Evolutionary conservation across 768 basidiomycete species (phyloP).

Genomic region (Boletus fagicola): DNA sequence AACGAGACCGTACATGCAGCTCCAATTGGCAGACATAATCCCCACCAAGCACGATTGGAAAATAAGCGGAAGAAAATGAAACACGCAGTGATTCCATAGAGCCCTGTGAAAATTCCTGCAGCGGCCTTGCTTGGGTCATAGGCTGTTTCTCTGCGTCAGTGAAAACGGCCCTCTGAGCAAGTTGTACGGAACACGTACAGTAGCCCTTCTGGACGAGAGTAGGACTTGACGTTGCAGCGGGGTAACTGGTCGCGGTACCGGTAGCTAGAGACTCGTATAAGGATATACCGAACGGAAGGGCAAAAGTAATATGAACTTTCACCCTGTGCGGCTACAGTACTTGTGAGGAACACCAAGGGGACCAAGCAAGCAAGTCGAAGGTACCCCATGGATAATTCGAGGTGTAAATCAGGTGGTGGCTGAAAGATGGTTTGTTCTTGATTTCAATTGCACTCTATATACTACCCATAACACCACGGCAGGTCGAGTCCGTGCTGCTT

Average conservation of each 20-base stretch:
- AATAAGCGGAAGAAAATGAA: conserved; percentile 21
- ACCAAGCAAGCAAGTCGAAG: not conserved
- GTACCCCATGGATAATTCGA: not conserved
- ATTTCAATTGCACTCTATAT: not conserved
- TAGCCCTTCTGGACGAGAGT: conserved; percentile 8
- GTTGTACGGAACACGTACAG: not conserved
- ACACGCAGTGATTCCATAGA: conserved; percentile 18
- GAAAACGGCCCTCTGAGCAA: not conserved
- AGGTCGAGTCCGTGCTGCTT: not conserved
- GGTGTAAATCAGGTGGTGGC: not conserved
- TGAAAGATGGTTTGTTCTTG: not conserved
- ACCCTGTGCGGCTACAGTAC: conserved; percentile 9
- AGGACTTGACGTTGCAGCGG: conserved; percentile 6
- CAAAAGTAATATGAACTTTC: not conserved
- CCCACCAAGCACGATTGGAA: conserved; percentile 30
- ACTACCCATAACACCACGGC: not conserved
- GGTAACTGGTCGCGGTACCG: not conserved
- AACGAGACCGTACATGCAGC: conserved; percentile 17
- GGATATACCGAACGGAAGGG: not conserved
- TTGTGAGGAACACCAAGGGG: not conserved
- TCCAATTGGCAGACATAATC: conserved; percentile 32
- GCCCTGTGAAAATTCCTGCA: conserved; percentile 21
- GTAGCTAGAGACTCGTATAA: conserved; percentile 6
- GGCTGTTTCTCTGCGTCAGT: conserved; percentile 9
- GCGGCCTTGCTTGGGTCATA: conserved; percentile 26